Base-by-base conservation (phyloP, 148 eudicot genomes). In the Agrostemma githago region DNA sequence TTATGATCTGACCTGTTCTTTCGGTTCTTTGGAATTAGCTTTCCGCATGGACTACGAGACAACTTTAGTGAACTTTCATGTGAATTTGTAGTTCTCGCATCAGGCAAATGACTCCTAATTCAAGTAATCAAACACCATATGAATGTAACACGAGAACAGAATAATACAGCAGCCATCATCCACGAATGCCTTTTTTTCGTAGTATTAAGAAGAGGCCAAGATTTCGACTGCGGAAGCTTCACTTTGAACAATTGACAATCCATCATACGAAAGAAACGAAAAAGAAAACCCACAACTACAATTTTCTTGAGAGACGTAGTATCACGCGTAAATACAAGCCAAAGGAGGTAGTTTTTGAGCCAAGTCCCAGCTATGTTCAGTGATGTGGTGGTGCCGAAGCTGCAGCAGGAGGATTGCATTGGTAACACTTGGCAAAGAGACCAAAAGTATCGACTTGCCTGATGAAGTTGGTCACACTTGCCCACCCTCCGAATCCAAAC, bases 401-500 rank as follows among this genome's bases (percentile, higher is more conserved):
- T 8, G 62, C 51, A 14, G 81, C 54, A 9, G 74, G 68, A 17
- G 82, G 75, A 40, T 78, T 82, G 74, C 90, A 87, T 75, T 87
- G 90, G 38, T 88, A 88, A 76, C 91, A 88, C 77, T 84, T 84
- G 39, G 89, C 85, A 44, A 85, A 87, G 14, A 87, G 85, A 14
- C 93, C 93, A 58, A 89, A 89, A 5, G 86, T 80, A 57, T 89
- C 77, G 11, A 89, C 78, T 72, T 89, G 93, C 44, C 65, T 83
- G 40, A 85, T 82, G 66, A 89, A 87, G 79, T 89, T 88, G 6
- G 57, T 63, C 80, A 88, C 76, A 74, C 89, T 88, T 5, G 91
- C 89, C 91, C 91, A 88, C 15, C 91, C 91, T 19, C 91, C 91
- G 44, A 88, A 88, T 58, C 88, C 92, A 19, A 86, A 88, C 4